A percentile compares a stretch with the other conserved stretches of the same genome.
Conservation (phyloP, 805 yeast species). For the Yarrowia sp. region DNA sequence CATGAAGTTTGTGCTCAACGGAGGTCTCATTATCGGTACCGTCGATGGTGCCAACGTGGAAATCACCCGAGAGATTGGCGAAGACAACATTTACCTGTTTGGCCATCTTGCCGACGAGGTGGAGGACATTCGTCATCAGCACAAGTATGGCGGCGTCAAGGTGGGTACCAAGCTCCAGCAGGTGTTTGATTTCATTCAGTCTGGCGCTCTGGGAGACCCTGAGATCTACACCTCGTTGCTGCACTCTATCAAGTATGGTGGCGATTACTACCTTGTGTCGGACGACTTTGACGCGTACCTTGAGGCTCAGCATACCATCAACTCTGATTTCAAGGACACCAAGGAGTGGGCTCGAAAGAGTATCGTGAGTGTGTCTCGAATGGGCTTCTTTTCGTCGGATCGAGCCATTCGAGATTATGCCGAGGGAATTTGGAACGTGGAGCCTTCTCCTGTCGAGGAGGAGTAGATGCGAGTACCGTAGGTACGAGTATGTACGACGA, state of each 20-base stretch:
- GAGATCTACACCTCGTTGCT: conserved; percentile 60
- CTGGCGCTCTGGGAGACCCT: conserved; percentile 67
- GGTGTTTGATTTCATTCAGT: conserved; percentile 65
- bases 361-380: conserved; percentile 77
- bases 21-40: conserved; percentile 91
- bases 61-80: conserved; percentile 89
- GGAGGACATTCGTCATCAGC: conserved; percentile 76
- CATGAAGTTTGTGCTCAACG: conserved; percentile 92
- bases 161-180: conserved; percentile 57
- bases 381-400: conserved; percentile 90
- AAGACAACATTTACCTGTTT: conserved; percentile 85
- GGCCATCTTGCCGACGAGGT: conserved; percentile 90
- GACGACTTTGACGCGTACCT: conserved; percentile 88
- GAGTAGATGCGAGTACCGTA: no score
- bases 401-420: conserved; percentile 91
- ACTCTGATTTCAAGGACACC: conserved; percentile 62
- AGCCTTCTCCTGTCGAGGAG: conserved; percentile 47
- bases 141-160: conserved; percentile 55
- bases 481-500: no score
- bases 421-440: conserved; percentile 88
- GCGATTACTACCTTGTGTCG: conserved; percentile 81
- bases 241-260: conserved; percentile 66
- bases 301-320: conserved; percentile 75
- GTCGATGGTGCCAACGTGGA: conserved; percentile 97
- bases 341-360: conserved; percentile 74